Evolutionary conservation across 23 red algal genomes (phyloP).

Genomic region (Rhodosorus marinus): DNA sequence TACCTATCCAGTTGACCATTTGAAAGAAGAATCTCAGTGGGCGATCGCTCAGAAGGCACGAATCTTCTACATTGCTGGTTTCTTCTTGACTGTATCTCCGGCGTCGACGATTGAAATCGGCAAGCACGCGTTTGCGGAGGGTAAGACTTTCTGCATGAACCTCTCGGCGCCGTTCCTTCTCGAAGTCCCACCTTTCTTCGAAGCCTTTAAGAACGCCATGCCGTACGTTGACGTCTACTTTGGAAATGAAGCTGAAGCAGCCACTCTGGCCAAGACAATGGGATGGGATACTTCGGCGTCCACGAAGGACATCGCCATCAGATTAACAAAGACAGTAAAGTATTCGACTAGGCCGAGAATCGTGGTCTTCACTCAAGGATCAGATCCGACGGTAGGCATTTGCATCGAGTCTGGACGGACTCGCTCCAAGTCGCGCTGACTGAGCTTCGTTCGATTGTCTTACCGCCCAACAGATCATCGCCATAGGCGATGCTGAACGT

Average conservation of each 20-base stretch:
- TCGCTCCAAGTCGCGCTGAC: too few relatives aligned
- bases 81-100: slow-evolving; percentile 92
- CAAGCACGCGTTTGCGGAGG: slow-evolving; percentile 26
- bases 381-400: slow-evolving; percentile 56
- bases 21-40: slow-evolving; percentile 67
- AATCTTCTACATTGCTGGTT: slow-evolving; percentile 84
- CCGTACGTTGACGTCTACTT: slow-evolving; percentile 93
- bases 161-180: slow-evolving; percentile 95
- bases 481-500: slow-evolving; percentile 40
- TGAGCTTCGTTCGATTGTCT: too few relatives aligned
- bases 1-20: slow-evolving; percentile 65
- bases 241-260: slow-evolving; percentile 89
- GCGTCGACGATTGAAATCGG: slow-evolving; percentile 59
- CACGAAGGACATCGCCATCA: slow-evolving; percentile 49
- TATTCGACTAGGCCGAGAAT: slow-evolving; percentile 60
- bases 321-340: slow-evolving; percentile 39
- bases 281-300: slow-evolving; percentile 19
- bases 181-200: slow-evolving; percentile 82
- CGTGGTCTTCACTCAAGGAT: slow-evolving; percentile 85
- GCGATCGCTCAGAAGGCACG: slow-evolving; percentile 55
- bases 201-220: slow-evolving; percentile 50
- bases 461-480: too few relatives aligned
- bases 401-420: too few relatives aligned
- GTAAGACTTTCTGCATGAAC: slow-evolving; percentile 88
- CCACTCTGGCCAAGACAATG: slow-evolving; percentile 53